Percentiles rank a stretch among this genome's conserved stretches.
Conservation (phyloP, 257 asterid genomes). For the Vinca minor region DNA sequence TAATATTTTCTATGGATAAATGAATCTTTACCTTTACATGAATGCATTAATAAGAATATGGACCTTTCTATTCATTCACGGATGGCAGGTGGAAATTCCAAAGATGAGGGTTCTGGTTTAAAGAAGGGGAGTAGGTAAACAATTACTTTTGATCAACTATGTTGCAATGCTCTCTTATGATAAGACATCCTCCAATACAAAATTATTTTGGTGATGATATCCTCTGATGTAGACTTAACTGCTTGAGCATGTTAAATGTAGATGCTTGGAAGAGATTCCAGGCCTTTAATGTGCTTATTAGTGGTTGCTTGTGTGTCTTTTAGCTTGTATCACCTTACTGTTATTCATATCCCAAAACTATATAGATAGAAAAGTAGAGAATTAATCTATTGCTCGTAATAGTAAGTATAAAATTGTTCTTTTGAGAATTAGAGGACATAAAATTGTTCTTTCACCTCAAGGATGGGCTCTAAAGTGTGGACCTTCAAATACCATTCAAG, state of each 20-base stretch:
- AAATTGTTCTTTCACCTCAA: not conserved
- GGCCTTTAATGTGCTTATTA: not conserved
- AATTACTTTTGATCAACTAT: slow-evolving; percentile 80
- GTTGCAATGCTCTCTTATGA: slow-evolving; percentile 41
- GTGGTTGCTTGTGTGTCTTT: not conserved
- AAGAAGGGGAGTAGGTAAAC: slow-evolving; percentile 99
- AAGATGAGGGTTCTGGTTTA: slow-evolving; percentile 99
- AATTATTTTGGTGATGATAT: slow-evolving; percentile 26
- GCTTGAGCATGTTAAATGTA: slow-evolving; percentile 26
- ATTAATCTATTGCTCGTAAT: not conserved
- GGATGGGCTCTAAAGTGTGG: not conserved
- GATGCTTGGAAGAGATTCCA: slow-evolving; percentile 14
- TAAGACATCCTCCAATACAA: slow-evolving; percentile 36
- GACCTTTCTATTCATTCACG: slow-evolving; percentile 96
- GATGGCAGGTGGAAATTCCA: slow-evolving; percentile 99
- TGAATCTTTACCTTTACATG: slow-evolving; percentile 57
- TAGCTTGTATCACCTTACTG: not conserved
- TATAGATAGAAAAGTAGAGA: not conserved
- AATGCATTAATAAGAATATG: slow-evolving; percentile 79
- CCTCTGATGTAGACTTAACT: slow-evolving; percentile 29
- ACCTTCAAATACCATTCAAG: not conserved
- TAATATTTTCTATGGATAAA: slow-evolving; percentile 41
- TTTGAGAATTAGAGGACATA: not conserved
- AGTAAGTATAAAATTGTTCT: too few species aligned
- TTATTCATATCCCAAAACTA: not conserved